Percentiles rank a stretch among this genome's conserved stretches.
phyloP scores from a whole-genome alignment of 2,329 filamentous ascomycete genomes.

The Aspergillus amoenus region DNA sequence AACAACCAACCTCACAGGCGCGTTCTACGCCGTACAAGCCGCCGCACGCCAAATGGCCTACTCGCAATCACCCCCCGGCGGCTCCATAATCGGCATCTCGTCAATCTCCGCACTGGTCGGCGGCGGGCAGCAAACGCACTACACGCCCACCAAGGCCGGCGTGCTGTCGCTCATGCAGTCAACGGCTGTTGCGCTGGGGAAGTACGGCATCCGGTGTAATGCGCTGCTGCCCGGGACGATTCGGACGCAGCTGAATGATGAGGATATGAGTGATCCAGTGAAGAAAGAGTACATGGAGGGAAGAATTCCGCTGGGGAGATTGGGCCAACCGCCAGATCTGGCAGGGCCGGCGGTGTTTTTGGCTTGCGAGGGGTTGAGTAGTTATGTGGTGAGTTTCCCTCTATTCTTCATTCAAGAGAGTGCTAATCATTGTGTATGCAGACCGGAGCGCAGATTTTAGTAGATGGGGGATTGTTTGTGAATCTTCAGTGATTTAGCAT shows the following conservation, averaged over 20 bases:
- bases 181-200: slow-evolving; percentile 73
- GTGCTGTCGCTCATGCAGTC: slow-evolving; percentile 80
- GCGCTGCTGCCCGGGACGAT: slow-evolving; percentile 81
- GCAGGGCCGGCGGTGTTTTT: slow-evolving; percentile 84
- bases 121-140: slow-evolving; percentile 76
- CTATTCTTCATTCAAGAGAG: neutral
- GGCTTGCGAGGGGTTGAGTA: slow-evolving; percentile 73
- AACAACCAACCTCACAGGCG: slow-evolving; percentile 78
- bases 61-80: slow-evolving; percentile 66
- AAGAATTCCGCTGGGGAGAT: slow-evolving; percentile 73
- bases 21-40: slow-evolving; percentile 85
- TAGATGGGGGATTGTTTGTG: slow-evolving; percentile 87
- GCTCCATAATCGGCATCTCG: slow-evolving; percentile 64
- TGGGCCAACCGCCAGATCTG: slow-evolving; percentile 71
- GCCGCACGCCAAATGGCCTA: slow-evolving; percentile 82
- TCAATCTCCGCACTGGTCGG: slow-evolving; percentile 53
- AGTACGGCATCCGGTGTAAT: slow-evolving; percentile 77
- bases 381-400: slow-evolving; percentile 60
- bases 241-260: slow-evolving; percentile 79
- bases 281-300: slow-evolving; percentile 79
- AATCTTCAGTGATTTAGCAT: slow-evolving; percentile 67
- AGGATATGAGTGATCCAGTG: slow-evolving; percentile 69
- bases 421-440: slow-evolving; percentile 20
- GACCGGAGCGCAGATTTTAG: slow-evolving; percentile 77
- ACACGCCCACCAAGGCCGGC: slow-evolving; percentile 86